Base-by-base conservation (phyloP, 176 grass and related monocot species). In the Ensete ventricosum region DNA sequence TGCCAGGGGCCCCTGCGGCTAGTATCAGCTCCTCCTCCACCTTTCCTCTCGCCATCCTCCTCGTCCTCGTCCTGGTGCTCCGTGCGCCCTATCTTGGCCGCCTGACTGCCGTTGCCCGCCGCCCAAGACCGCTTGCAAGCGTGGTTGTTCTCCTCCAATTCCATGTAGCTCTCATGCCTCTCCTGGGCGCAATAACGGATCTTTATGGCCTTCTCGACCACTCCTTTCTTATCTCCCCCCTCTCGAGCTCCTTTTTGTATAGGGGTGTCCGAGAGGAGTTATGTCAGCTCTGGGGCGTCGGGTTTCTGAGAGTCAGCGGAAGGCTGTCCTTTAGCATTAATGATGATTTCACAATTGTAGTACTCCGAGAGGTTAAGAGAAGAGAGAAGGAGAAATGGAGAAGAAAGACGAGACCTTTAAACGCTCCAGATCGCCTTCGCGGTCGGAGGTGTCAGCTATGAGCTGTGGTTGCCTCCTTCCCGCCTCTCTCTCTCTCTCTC, bases 61-160 rank as follows among this genome's bases (percentile, higher is more conserved):
- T 74, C 72, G 53, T 74, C 72, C 23, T 74, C 53, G 22, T 74
- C 53, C 53, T 55, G 72, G 21, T 54, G 72, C 72, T 58, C 72
- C 53, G 55, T 74, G 21, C 53, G 72, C 1, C 72, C 52, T 74
- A 55, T 57, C 53, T 57, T 74, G 52, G 72, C 52, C 9, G 72
- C 72, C 53, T 23, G 72, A 55, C 25, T 9, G 21, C 72, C 53
- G 25, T 34, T 55, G 53, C 53, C 52, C 52, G 4, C 51, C 52
- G 57, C 51, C 52, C 72, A 19, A 2, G 72, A 26, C 8, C 72
- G 22, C 53, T 74, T 74, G 53, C 23, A 55, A 27, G 23, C 51
- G 23, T 74, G 72, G 72, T 57, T 54, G 13, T 74, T 55, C 52
- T 74, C 69, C 69, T 72, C 72, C 72, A 55, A 26, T 55, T 74